Evolutionary conservation across 108 stramenopile species (phyloP).

Genomic region (Stephanodiscus minutulus): DNA sequence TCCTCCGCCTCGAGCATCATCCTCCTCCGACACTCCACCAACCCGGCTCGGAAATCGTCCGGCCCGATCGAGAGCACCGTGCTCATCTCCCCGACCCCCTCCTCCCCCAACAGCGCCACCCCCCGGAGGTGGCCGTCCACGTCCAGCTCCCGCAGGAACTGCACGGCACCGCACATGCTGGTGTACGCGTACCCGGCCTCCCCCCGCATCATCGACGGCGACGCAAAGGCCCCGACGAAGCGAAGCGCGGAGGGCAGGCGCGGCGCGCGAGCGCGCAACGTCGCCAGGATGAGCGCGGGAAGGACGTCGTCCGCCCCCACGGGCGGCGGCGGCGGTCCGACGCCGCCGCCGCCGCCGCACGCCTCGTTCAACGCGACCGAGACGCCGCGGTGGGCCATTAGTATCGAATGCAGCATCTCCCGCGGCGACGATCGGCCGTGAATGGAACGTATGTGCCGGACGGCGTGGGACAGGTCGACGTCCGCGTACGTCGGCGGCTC

Average conservation of each 20-base stretch:
- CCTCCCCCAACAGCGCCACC: constrained; percentile 28
- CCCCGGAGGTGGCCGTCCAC: constrained; percentile 40
- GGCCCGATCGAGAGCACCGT: constrained; percentile 58
- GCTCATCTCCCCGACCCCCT: constrained; percentile 31
- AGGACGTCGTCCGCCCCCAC: constrained; percentile 83
- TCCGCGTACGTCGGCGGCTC: not conserved
- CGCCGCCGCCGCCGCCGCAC: constrained; percentile 24
- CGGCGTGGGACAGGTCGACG: constrained; percentile 56
- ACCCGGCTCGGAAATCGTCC: constrained; percentile 62
- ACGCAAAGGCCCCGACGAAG: constrained; percentile 71
- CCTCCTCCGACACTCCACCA: constrained; percentile 50
- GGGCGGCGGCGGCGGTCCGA: constrained; percentile 46
- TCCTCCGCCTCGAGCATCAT: constrained; percentile 12
- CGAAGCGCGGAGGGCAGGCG: constrained; percentile 51
- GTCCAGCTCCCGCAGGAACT: constrained; percentile 78
- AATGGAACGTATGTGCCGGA: constrained; percentile 56
- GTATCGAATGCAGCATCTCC: constrained; percentile 66
- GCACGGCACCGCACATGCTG: constrained; percentile 81
- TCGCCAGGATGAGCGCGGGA: constrained; percentile 77
- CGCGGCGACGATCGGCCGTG: constrained; percentile 68
- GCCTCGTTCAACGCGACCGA: constrained; percentile 62
- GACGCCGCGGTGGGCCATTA: constrained; percentile 65
- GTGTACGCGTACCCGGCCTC: constrained; percentile 88
- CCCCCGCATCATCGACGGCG: constrained; percentile 62
- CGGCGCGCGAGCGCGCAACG: constrained; percentile 58